Conservation (phyloP, 345 rosid genomes). For the Gossypium raimondii region DNA sequence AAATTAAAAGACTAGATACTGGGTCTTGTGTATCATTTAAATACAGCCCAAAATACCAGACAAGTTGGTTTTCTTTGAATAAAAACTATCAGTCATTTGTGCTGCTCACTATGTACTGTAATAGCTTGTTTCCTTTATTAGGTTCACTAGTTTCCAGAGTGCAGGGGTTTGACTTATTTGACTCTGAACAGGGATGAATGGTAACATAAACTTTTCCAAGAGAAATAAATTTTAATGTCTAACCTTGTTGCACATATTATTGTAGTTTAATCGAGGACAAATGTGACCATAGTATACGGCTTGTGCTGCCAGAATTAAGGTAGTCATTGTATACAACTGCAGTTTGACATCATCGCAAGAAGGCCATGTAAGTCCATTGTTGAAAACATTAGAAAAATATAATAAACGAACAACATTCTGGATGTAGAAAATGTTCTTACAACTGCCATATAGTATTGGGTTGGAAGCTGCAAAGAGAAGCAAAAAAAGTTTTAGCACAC, state of each 20-base stretch:
- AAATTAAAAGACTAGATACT: background rate
- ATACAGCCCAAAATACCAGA: background rate
- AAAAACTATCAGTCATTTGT: background rate
- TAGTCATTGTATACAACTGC: conserved; percentile 66
- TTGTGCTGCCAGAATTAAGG: conserved; percentile 48
- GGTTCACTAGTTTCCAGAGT: background rate
- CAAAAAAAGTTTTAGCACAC: conserved; percentile 19
- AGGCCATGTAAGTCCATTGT: background rate
- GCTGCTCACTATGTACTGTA: background rate
- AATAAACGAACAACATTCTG: background rate
- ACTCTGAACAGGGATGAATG: background rate
- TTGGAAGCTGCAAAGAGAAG: conserved; percentile 73
- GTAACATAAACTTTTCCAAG: background rate
- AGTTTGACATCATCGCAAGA: conserved; percentile 12
- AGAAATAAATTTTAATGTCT: conserved; percentile 4
- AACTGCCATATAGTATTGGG: conserved; percentile 76
- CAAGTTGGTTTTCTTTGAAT: background rate
- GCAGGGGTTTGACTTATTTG: background rate
- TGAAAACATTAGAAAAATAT: background rate
- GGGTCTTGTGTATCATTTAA: background rate
- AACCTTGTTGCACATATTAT: conserved; percentile 37
- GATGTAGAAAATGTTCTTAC: conserved; percentile 30
- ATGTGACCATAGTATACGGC: conserved; percentile 64
- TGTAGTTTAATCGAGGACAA: conserved; percentile 43
- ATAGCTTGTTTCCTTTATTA: background rate